Evolutionary conservation across 2,329 filamentous ascomycete species (phyloP).

Genomic region (Graphiopsis chlorocephala): DNA sequence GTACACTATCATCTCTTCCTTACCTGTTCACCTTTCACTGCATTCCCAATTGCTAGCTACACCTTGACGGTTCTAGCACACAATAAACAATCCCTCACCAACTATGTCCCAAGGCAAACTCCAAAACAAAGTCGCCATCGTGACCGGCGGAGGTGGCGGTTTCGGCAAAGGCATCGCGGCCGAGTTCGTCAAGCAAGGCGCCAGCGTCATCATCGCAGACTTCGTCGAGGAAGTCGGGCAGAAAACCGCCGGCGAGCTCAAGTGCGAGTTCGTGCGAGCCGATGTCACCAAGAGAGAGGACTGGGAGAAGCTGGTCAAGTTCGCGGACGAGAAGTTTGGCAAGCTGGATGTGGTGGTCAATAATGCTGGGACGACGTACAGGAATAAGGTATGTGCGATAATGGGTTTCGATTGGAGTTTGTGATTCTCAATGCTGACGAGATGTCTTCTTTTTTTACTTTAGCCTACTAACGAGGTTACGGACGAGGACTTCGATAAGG

Average conservation of each 20-base stretch:
- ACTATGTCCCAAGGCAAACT: constrained; percentile 36
- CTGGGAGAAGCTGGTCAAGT: constrained; percentile 52
- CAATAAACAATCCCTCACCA: not conserved
- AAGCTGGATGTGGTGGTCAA: constrained; percentile 60
- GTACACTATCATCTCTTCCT: not conserved
- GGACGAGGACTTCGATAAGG: constrained; percentile 63
- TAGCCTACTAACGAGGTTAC: constrained; percentile 60
- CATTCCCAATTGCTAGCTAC: not conserved
- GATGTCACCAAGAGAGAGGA: constrained; percentile 54
- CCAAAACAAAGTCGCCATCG: constrained; percentile 55
- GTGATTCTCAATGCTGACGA: not conserved
- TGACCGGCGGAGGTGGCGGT: constrained; percentile 60
- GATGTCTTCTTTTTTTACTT: not conserved
- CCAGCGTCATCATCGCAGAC: constrained; percentile 61
- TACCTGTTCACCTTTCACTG: not conserved
- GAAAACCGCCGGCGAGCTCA: constrained; percentile 49
- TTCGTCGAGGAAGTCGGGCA: constrained; percentile 55
- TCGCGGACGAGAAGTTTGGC: constrained; percentile 48
- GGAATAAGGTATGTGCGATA: constrained; percentile 47
- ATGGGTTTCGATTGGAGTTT: no score
- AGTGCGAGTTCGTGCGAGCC: constrained; percentile 45
- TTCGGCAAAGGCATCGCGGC: constrained; percentile 63
- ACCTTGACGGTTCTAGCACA: not conserved
- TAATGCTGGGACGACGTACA: constrained; percentile 55
- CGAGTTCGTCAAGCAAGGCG: constrained; percentile 59